A percentile compares a stretch with the other conserved stretches of the same genome.
phyloP scores from a whole-genome alignment of 768 basidiomycete species.

The Cyathus striatus region DNA sequence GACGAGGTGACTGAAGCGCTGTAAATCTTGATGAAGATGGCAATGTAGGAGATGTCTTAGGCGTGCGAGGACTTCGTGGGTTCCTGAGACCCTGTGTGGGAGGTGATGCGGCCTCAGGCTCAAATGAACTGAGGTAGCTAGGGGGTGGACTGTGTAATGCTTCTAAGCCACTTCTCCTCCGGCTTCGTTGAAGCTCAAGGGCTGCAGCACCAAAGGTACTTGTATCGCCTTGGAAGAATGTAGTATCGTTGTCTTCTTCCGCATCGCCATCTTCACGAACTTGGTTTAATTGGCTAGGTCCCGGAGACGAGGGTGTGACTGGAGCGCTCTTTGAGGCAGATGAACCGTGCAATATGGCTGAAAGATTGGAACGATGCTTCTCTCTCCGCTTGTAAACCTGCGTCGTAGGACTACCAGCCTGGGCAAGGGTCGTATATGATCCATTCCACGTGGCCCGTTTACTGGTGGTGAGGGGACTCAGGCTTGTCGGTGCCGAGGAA shows the following conservation, averaged over 20 bases:
- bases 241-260: constrained; percentile 11
- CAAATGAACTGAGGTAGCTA: constrained; percentile 21
- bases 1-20: constrained; percentile 50
- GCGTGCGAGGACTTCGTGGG: constrained; percentile 21
- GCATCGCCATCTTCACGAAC: constrained; percentile 29
- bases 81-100: no score
- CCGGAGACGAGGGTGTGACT: constrained; percentile 17
- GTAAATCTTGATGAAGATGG: constrained; percentile 60
- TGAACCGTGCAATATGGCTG: constrained; percentile 32
- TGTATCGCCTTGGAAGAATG: constrained; percentile 11
- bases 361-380: constrained; percentile 52
- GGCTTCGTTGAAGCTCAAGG: constrained; percentile 52
- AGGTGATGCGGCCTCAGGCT: no score
- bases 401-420: constrained; percentile 39
- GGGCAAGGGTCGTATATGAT: constrained; percentile 48
- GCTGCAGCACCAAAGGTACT: constrained; percentile 58
- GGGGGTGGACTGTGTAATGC: constrained; percentile 34
- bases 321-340: constrained; percentile 18
- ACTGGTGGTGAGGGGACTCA: constrained; percentile 15
- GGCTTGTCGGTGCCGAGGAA: background rate
- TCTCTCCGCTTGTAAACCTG: constrained; percentile 39
- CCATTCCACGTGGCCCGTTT: constrained; percentile 80
- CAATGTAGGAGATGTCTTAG: constrained; percentile 29
- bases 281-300: constrained; percentile 6
- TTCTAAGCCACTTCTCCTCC: constrained; percentile 44